phyloP scores from a whole-genome alignment of 768 basidiomycete species.

The Cystofilobasidium bisporidii region DNA sequence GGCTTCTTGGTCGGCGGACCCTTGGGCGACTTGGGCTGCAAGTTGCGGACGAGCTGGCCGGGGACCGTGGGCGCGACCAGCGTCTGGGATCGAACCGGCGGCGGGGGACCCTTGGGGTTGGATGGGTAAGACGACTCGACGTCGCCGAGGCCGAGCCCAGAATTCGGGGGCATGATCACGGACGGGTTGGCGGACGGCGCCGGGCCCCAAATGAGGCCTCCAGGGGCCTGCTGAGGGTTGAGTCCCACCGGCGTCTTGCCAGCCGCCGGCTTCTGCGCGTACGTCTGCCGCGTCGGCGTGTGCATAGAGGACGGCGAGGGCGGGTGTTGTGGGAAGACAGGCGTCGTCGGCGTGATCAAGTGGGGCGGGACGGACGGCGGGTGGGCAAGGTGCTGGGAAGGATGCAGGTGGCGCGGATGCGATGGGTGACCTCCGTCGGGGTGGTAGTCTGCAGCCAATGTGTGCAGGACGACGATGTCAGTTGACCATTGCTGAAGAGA shows the following conservation, averaged over 20 bases:
- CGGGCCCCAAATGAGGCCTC: neutral
- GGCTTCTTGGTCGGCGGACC: neutral
- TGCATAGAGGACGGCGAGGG: neutral
- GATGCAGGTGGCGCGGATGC: neutral
- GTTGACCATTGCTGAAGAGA: too few relatives aligned
- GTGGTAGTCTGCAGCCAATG: slow-evolving; percentile 10
- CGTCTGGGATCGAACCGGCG: neutral
- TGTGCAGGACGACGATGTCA: too few relatives aligned
- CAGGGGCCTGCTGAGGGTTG: neutral
- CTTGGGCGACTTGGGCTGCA: slow-evolving; percentile 7
- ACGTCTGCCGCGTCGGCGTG: neutral
- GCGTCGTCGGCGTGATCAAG: neutral
- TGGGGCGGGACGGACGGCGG: neutral
- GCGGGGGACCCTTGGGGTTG: neutral
- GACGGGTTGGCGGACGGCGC: neutral
- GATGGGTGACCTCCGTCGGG: neutral
- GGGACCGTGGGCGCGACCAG: neutral
- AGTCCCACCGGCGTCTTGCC: neutral
- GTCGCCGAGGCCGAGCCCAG: neutral
- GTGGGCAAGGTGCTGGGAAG: neutral
- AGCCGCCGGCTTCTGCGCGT: neutral
- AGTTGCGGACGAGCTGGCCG: slow-evolving; percentile 7
- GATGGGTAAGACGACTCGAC: neutral
- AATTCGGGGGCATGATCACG: neutral
- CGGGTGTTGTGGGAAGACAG: neutral